Evolutionary conservation across 345 rosid species (phyloP), one percentile per base, ranked within the genome.

Genomic region (Conringia planisiliqua): DNA sequence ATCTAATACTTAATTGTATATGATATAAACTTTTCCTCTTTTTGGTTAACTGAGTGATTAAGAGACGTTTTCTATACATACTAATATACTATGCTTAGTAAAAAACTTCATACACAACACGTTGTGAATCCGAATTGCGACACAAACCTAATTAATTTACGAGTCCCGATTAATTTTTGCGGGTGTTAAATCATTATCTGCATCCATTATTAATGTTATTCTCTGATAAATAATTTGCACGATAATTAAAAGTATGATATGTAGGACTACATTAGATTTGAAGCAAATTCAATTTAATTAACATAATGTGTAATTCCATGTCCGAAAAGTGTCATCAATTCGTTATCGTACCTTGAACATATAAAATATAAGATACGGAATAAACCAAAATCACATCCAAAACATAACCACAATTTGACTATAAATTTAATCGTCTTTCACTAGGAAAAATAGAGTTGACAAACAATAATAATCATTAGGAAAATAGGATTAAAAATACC

Each of bases 311-410:
- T 52, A 68, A 26, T 11, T 68, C 16, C 62, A 38, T 38, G 57
- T 51, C 57, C 56, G 6, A 22, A 55, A 27, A 55, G 26, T 52
- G 67, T 71, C 75, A 71, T 38, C 62, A 48, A 62, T 39, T 62
- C 62, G 70, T 72, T 62, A 62, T 51, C 18, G 24, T 56, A 36
- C 24, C 39, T 54, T 39, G 20, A 17, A 44, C 63, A 58, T 27
- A 54, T 27, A 5, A 57, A 33, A 30, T 55, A 56, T 16, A 40
- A 40, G 32, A 69, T 18, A 43, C 7, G 43, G 44, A 64, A 54
- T 47, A 56, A 55, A 29, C 26, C 14, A 32, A 42, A 30, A 43
- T 24, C 32, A 43, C 59, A 35, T 50, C 20, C 42, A 50, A 17
- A 6, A 12, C 62, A 39, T 35, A 17, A 60, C 50, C 75, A 44